Conservation (phyloP, 2,329 filamentous ascomycete genomes). For the Coniochaeta hoffmannii region DNA sequence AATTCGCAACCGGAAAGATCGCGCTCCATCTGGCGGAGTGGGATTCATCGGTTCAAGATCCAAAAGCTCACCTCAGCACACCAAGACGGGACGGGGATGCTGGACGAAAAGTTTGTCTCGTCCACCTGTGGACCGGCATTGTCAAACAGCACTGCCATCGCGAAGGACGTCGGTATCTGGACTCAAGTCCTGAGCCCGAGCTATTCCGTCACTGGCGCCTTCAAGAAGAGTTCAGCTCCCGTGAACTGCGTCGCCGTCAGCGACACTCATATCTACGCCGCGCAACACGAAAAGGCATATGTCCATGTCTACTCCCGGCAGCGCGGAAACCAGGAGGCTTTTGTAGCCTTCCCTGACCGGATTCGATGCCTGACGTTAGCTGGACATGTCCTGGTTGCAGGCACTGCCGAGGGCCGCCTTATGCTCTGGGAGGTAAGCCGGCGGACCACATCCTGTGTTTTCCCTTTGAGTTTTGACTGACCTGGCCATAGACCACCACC, state of each 20-base stretch:
- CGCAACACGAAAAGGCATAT: conserved; percentile 84
- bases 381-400: conserved; percentile 66
- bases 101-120: conserved; percentile 54
- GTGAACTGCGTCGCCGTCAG: conserved; percentile 74
- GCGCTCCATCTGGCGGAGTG: no score
- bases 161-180: conserved; percentile 82
- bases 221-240: conserved; percentile 88
- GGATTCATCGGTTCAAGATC: neutral
- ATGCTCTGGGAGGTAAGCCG: conserved; percentile 81
- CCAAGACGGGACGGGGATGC: conserved; percentile 32
- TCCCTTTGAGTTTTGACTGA: neutral
- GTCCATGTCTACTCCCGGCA: conserved; percentile 85
- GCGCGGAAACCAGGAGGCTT: conserved; percentile 79
- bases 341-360: conserved; percentile 80
- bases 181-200: conserved; percentile 74
- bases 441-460: neutral
- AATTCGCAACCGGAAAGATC: no score
- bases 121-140: conserved; percentile 50
- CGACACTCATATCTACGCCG: conserved; percentile 79
- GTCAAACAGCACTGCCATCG: conserved; percentile 53
- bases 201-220: conserved; percentile 64
- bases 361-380: conserved; percentile 72
- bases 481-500: conserved; percentile 54
- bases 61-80: neutral
- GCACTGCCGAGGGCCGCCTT: conserved; percentile 77